Conservation (phyloP, 2,329 filamentous ascomycete species). For the Helminthosporium solani region DNA sequence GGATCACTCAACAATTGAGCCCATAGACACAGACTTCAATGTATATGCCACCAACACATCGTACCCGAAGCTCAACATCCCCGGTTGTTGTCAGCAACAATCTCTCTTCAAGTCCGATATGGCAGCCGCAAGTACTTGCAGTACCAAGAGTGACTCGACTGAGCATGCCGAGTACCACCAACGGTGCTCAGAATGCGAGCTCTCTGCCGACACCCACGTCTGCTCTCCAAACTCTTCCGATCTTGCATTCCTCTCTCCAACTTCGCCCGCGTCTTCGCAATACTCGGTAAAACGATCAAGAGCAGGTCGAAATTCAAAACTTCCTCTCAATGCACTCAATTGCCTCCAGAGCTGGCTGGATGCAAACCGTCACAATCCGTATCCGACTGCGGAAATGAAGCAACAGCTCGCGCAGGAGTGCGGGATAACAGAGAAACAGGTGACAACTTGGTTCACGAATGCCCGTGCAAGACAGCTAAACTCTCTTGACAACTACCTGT, state of each 20-base stretch:
- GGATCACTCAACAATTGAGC: constrained; percentile 15
- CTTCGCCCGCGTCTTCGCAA: constrained; percentile 6
- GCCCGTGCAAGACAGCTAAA: constrained; percentile 32
- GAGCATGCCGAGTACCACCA: neutral
- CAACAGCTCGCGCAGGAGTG: constrained; percentile 30
- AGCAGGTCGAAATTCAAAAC: constrained; percentile 30
- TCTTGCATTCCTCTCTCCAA: constrained; percentile 11
- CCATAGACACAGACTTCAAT: constrained; percentile 20
- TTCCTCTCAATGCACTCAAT: constrained; percentile 29
- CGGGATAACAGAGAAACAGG: constrained; percentile 38
- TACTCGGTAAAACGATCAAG: constrained; percentile 29
- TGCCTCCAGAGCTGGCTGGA: constrained; percentile 33
- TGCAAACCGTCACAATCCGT: constrained; percentile 32
- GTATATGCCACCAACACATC: constrained; percentile 21
- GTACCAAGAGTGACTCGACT: neutral
- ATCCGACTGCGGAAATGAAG: constrained; percentile 34
- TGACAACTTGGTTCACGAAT: constrained; percentile 41
- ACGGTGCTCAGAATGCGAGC: constrained; percentile 27
- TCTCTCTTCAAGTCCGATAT: neutral
- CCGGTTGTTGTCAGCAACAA: neutral
- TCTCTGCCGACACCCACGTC: constrained; percentile 8
- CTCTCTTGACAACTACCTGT: constrained; percentile 11
- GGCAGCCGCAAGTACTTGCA: neutral
- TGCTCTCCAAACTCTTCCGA: constrained; percentile 19
- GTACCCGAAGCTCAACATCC: constrained; percentile 13